A percentile compares a stretch with the other conserved stretches of the same genome.
Conservation (phyloP, 2,329 filamentous ascomycete genomes). For the Raffaelea arxii region DNA sequence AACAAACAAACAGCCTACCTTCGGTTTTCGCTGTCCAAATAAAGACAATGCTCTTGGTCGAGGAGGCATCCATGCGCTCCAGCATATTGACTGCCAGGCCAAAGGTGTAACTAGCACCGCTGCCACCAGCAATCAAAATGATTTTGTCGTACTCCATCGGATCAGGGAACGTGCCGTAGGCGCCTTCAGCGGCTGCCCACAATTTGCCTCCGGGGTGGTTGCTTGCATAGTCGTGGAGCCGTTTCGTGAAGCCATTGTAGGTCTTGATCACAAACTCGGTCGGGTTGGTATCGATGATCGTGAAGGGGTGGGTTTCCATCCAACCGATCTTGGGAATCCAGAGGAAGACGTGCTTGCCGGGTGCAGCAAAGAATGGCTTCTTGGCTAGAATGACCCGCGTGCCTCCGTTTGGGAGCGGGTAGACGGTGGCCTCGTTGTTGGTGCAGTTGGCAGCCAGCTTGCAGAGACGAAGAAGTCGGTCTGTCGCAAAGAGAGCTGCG, state of each 20-base stretch:
- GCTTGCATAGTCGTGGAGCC: constrained; percentile 41
- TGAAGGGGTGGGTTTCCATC: constrained; percentile 55
- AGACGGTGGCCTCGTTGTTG: constrained; percentile 43
- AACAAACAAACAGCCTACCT: constrained; percentile 22
- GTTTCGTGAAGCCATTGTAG: constrained; percentile 48
- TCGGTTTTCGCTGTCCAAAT: constrained; percentile 38
- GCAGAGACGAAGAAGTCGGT: constrained; percentile 37
- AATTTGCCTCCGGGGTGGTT: constrained; percentile 38
- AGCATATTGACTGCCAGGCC: constrained; percentile 37
- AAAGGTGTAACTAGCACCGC: constrained; percentile 50
- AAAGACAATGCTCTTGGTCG: constrained; percentile 31
- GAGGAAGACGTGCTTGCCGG: constrained; percentile 54
- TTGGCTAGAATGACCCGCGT: constrained; percentile 45
- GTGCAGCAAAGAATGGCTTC: constrained; percentile 32
- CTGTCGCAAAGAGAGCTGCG: constrained; percentile 38
- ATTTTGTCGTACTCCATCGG: constrained; percentile 43
- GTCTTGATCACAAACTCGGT: constrained; percentile 50
- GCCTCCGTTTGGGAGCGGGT: constrained; percentile 41
- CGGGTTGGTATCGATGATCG: constrained; percentile 41
- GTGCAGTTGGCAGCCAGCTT: constrained; percentile 33
- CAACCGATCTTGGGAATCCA: constrained; percentile 50
- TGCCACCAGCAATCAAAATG: constrained; percentile 51
- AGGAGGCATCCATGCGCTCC: constrained; percentile 27
- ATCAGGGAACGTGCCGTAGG: constrained; percentile 47
- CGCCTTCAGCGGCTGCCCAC: constrained; percentile 45